A percentile compares a stretch with the other conserved stretches of the same genome.
Evolutionary conservation across 1,139 yeast genomes (phyloP).

Genomic region (Zygoascus sp.): DNA sequence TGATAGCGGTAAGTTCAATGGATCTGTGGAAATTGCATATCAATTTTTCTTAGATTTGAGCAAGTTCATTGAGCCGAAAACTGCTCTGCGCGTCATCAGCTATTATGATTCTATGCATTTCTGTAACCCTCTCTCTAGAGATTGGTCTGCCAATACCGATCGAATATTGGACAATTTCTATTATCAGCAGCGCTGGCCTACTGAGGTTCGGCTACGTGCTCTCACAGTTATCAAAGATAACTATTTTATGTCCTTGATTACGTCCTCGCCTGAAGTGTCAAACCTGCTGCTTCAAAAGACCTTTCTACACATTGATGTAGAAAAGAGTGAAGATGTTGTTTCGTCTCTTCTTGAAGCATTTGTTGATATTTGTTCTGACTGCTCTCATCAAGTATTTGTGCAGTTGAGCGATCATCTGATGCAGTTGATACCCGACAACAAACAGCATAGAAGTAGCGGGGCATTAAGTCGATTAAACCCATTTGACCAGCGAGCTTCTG

Average conservation of each 20-base stretch:
- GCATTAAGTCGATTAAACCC: conserved; percentile 12
- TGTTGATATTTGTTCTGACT: conserved; percentile 18
- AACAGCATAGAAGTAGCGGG: conserved; percentile 16
- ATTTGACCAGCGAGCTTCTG: background rate
- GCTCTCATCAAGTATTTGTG: conserved; percentile 17
- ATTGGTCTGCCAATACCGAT: conserved; percentile 50
- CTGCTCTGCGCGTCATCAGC: conserved; percentile 42
- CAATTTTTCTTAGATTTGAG: conserved; percentile 43
- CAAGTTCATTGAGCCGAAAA: conserved; percentile 37
- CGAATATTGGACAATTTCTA: conserved; percentile 48
- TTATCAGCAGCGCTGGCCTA: conserved; percentile 31
- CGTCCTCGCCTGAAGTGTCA: conserved; percentile 21
- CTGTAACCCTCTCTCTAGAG: conserved; percentile 51
- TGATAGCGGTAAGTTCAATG: conserved; percentile 32
- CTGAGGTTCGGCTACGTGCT: conserved; percentile 40
- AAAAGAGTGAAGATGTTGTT: conserved; percentile 38
- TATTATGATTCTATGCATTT: conserved; percentile 48
- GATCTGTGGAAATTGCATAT: conserved; percentile 46
- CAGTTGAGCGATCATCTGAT: conserved; percentile 18
- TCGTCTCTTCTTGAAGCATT: conserved; percentile 33
- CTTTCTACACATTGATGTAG: conserved; percentile 20
- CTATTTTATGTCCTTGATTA: conserved; percentile 27
- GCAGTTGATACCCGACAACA: conserved; percentile 18
- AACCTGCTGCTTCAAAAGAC: conserved; percentile 20
- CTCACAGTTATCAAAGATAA: conserved; percentile 45